Evolutionary conservation across 2,329 filamentous ascomycete genomes (phyloP).

Genomic region (Sarocladium brachiariae): DNA sequence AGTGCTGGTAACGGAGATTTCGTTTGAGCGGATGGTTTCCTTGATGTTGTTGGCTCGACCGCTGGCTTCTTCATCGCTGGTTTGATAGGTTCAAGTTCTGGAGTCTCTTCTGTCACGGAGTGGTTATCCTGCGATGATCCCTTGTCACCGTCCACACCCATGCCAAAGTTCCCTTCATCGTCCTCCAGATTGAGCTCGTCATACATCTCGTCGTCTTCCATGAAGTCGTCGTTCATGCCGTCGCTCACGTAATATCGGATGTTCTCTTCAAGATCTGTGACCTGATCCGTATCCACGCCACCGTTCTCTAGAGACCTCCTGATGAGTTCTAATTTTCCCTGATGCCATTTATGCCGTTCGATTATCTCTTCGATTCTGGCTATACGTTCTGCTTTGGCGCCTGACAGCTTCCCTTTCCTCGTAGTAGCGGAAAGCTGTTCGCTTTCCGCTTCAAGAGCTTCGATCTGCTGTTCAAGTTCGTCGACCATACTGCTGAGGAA

Average conservation of each 20-base stretch:
- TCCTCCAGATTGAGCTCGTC: slow-evolving; percentile 89
- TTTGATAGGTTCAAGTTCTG: slow-evolving; percentile 46
- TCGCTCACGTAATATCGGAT: slow-evolving; percentile 95
- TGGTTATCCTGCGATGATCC: slow-evolving; percentile 94
- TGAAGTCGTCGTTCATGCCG: slow-evolving; percentile 80
- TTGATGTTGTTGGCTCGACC: slow-evolving; percentile 42
- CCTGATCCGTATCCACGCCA: slow-evolving; percentile 78
- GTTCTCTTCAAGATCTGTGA: slow-evolving; percentile 81
- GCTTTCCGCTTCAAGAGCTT: slow-evolving; percentile 82
- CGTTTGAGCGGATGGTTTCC: slow-evolving; percentile 80
- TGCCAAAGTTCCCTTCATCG: slow-evolving; percentile 82
- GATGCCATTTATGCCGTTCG: slow-evolving; percentile 95
- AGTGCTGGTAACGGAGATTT: slow-evolving; percentile 92
- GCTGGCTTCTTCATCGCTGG: slow-evolving; percentile 33
- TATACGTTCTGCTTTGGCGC: slow-evolving; percentile 77
- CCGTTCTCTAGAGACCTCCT: slow-evolving; percentile 89
- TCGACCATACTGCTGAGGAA: slow-evolving; percentile 85
- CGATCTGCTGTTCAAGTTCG: slow-evolving; percentile 88
- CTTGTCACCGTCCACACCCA: slow-evolving; percentile 73
- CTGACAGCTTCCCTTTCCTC: slow-evolving; percentile 92
- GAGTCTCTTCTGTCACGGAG: slow-evolving; percentile 76
- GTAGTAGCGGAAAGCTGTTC: slow-evolving; percentile 79
- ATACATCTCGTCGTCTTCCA: slow-evolving; percentile 92
- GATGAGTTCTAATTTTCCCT: slow-evolving; percentile 84
- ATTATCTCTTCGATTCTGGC: slow-evolving; percentile 76